Evolutionary conservation across 2,329 filamentous ascomycete species (phyloP), one percentile per base, ranked within the genome.

Genomic region (Clarireedia hainanense): DNA sequence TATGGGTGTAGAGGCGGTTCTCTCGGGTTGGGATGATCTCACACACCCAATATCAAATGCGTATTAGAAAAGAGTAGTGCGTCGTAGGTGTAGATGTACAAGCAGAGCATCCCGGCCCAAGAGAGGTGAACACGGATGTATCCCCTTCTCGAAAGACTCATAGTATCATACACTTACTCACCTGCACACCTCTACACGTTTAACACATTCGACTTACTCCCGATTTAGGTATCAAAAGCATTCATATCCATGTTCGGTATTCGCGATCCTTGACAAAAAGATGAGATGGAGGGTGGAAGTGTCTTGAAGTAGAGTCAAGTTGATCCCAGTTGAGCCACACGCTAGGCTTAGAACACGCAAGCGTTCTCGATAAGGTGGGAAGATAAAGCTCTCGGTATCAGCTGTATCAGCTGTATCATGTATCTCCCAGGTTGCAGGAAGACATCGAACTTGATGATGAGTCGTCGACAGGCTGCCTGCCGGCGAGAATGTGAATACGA

Each of bases 231-330:
- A 48, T 37, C 17, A 6, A 12, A 14, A 39, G 30, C 24, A 15
- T 47, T 24, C 27, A 17, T 12, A 47, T 39, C 50, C 50, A 47
- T 47, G 50, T 47, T 30, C 50, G 50, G 50, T 52, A 53, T 53
- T 53, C 37, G 14, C 20, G 24, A 47, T n/a, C 51, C 43, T 47
- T 14, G 23, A 26, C 30, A 47, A 39, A 40, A 40, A 47, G 43
- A 39, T 39, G 51, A 47, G 34, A 53, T 37, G 51, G 50, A 47
- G 50, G 30, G 30, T 47, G 24, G 24, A 30, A 27, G 24, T 53
- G 51, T 53, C 51, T 53, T 17, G 34, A 30, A 30, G 27, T 30
- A 9, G 27, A 30, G 27, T 10, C 6, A 30, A 20, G 20, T 20
- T 20, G 20, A 20, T 20, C 20, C 20, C 20, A 53, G 51, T 53